Conservation (phyloP, 2,329 filamentous ascomycete genomes). For the Fusarium penzigii region DNA sequence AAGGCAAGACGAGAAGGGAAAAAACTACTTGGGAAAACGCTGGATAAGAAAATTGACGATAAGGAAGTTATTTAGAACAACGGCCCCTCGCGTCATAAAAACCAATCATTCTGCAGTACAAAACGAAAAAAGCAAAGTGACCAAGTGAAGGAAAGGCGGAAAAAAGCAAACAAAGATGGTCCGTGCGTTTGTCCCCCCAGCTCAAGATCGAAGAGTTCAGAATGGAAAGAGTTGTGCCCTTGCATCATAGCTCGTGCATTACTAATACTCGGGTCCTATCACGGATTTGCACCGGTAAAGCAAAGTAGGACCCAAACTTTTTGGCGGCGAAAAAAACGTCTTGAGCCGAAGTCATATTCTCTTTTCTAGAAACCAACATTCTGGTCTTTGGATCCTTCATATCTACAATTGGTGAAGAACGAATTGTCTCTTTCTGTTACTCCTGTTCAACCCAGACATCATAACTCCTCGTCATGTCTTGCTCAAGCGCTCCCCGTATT, state of each 20-base stretch:
- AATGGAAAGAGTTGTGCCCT: constrained; percentile 10
- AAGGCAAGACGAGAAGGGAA: too few relatives aligned
- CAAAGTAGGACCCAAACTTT: constrained; percentile 13
- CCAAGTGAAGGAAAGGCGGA: too few relatives aligned
- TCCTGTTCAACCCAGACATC: too few relatives aligned
- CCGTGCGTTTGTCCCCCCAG: too few relatives aligned
- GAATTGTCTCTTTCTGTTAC: background rate
- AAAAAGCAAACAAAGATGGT: constrained; percentile 1
- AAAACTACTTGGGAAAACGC: too few relatives aligned
- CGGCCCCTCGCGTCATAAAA: background rate
- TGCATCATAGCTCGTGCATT: constrained; percentile 36
- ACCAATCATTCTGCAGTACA: too few relatives aligned
- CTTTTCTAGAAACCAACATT: background rate
- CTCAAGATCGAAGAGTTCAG: background rate
- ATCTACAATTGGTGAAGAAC: too few relatives aligned
- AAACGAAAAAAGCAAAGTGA: too few relatives aligned
- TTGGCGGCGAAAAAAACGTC: constrained; percentile 27
- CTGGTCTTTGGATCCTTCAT: too few relatives aligned
- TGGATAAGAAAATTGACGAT: too few relatives aligned
- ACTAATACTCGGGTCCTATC: constrained; percentile 35
- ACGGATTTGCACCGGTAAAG: constrained; percentile 15
- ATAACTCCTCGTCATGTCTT: constrained; percentile 23
- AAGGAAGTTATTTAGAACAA: too few relatives aligned
- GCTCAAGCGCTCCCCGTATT: constrained; percentile 23
- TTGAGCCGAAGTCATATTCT: constrained; percentile 5